These are phyloP conservation scores for Ostreobium quekettii DNA, from an alignment of 139 green algal genomes.

Conservation along the genomic window DNA sequence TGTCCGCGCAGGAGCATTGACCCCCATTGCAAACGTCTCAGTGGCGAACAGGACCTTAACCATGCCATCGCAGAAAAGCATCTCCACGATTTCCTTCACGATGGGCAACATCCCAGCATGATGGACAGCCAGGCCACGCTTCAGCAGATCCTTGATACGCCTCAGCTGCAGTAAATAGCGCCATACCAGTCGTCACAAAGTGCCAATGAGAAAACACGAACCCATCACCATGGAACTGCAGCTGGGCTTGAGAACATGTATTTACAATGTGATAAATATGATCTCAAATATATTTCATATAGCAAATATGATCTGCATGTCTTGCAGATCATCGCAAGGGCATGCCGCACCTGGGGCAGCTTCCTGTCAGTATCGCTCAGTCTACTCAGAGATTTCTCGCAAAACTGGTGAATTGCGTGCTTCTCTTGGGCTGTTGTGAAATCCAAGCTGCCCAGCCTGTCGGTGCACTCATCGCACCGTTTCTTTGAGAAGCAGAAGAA, in stretches of 20 bases:
- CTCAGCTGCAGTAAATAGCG: constrained; percentile 53
- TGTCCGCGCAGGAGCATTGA: constrained; percentile 88
- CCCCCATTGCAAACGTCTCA: constrained; percentile 98
- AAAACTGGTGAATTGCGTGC: constrained; percentile 60
- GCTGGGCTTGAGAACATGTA: no score
- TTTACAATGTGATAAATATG: no score
- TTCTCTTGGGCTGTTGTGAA: constrained; percentile 65
- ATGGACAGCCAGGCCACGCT: constrained; percentile 84
- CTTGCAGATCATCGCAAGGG: no score
- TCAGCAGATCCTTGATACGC: constrained; percentile 73
- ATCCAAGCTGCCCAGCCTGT: constrained; percentile 50
- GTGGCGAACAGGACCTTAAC: constrained; percentile 90
- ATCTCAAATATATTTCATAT: no score
- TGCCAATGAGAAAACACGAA: no score
- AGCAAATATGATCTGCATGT: no score
- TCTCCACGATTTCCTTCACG: constrained; percentile 96
- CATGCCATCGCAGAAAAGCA: constrained; percentile 94
- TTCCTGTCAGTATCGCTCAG: constrained; percentile 63
- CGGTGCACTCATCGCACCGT: constrained; percentile 45
- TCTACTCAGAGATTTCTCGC: constrained; percentile 49
- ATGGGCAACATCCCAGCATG: constrained; percentile 95
- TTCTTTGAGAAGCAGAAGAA: constrained; percentile 90
- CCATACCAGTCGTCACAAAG: constrained; percentile 5
- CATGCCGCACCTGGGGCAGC: constrained; percentile 66
- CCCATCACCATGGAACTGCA: no score